A percentile compares a stretch with the other conserved stretches of the same genome.
phyloP scores from a whole-genome alignment of 768 basidiomycete genomes.

The Leucosporidium creatinivorum region DNA sequence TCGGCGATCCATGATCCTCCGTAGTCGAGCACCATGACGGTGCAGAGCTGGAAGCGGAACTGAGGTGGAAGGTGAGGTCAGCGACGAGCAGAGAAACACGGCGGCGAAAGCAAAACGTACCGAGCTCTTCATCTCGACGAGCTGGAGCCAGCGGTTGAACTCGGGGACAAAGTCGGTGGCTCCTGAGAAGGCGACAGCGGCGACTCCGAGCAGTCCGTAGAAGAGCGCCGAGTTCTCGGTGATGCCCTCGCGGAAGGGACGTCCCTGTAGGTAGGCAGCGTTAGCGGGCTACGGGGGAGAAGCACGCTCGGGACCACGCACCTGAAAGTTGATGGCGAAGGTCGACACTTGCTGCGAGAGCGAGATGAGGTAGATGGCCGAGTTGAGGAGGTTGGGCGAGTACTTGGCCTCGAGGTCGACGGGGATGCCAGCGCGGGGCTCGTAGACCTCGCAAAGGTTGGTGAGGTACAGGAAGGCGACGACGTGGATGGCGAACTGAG shows the following conservation, averaged over 20 bases:
- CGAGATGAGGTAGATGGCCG: slow-evolving; percentile 89
- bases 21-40: slow-evolving; percentile 80
- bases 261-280: slow-evolving; percentile 51
- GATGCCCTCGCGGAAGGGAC: slow-evolving; percentile 97
- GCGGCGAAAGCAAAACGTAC: slow-evolving; percentile 50
- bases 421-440: slow-evolving; percentile 59
- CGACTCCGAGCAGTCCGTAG: slow-evolving; percentile 84
- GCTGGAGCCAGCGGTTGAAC: slow-evolving; percentile 90
- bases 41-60: slow-evolving; percentile 76
- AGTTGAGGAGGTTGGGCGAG: slow-evolving; percentile 87
- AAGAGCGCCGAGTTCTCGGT: slow-evolving; percentile 88
- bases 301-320: slow-evolving; percentile 60
- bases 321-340: slow-evolving; percentile 95
- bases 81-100: slow-evolving; percentile 2
- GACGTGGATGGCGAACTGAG: slow-evolving; percentile 93
- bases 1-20: slow-evolving; percentile 80
- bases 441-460: slow-evolving; percentile 64
- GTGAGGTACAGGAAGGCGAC: slow-evolving; percentile 87
- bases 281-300: no score
- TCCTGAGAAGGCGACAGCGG: slow-evolving; percentile 83
- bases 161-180: slow-evolving; percentile 93
- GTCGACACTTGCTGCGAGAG: slow-evolving; percentile 97
- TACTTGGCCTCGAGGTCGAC: slow-evolving; percentile 96
- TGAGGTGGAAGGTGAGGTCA: slow-evolving; percentile 38
- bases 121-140: slow-evolving; percentile 73